Evolutionary conservation across 1,139 yeast genomes (phyloP), one percentile per base, ranked within the genome.

Genomic region (Zygosaccharomyces pseudobailii): DNA sequence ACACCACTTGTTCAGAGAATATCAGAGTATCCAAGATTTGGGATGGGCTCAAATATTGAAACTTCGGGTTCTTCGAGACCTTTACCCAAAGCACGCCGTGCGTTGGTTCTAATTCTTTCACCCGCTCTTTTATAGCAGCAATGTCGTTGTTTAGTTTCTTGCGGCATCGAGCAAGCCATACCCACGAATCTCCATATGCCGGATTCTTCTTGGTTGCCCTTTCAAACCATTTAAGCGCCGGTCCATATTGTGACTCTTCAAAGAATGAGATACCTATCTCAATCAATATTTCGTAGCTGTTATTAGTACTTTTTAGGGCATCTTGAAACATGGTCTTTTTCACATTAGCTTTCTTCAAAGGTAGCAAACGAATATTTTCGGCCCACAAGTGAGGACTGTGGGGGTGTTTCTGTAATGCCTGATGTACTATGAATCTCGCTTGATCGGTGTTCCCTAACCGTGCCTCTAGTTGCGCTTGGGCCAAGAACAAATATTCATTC

Each of bases 181-280:
- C 78, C 88, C 95, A 89, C 4, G 75, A 67, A 63, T 90, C 97
- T 3, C 96, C 97, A 61, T 73, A 76, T 13, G 67, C 69, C 0
- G 70, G 64, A 50, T 83, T 81, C n/a, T 72, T 71, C 32, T 71
- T 71, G 19, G 82, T 61, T 3, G 94, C 84, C 44, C 89, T 74
- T 40, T 84, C 84, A 54, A 89, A 78, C 92, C 96, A 90, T 13
- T 81, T 74, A 48, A 72, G 71, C 0, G 95, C 89, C 55, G 82
- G 83, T 2, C 75, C 67, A 35, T 73, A 67, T 55, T 86, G 87
- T 0, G 86, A 84, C 31, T 80, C 87, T 3, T 69, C 59, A 84
- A 86, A 86, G 56, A 88, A 82, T 52, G 79, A 78, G 5, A 75
- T 68, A 0, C 94, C 97, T 41, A 87, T 82, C 1, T 79, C 73